Percentiles rank a stretch among this genome's conserved stretches.
phyloP scores from a whole-genome alignment of 371 early-diverging fungal genomes.

The Syncephalis plumigaleata region DNA sequence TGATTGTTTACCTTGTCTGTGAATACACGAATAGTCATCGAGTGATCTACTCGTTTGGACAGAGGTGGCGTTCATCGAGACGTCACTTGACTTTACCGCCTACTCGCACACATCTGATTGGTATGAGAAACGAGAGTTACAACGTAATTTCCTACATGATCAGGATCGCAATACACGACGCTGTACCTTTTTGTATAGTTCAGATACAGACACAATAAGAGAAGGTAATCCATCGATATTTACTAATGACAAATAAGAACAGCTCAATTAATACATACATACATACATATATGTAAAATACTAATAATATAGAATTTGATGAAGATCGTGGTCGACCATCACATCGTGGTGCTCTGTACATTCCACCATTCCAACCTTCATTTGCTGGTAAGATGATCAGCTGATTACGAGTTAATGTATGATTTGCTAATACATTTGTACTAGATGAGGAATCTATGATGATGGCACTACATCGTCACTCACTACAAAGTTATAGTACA shows the following conservation, averaged over 20 bases:
- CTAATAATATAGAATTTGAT: too few relatives aligned
- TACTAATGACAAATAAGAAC: too few relatives aligned
- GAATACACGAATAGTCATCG: conserved; percentile 3
- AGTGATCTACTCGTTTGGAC: conserved; percentile 36
- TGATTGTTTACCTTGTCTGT: too few relatives aligned
- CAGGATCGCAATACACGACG: conserved; percentile 48
- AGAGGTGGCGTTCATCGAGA: conserved; percentile 44
- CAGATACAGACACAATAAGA: conserved; percentile 11
- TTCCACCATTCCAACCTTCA: conserved; percentile 30
- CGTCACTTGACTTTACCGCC: conserved; percentile 36
- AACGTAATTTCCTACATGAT: conserved; percentile 36
- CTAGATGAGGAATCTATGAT: background rate
- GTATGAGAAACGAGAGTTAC: conserved; percentile 25
- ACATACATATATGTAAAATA: too few relatives aligned
- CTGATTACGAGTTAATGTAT: background rate
- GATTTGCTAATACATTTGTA: background rate
- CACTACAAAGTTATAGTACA: too few relatives aligned
- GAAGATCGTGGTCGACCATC: conserved; percentile 10
- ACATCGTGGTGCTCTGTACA: conserved; percentile 39
- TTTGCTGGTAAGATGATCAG: conserved; percentile 12
- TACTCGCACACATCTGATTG: conserved; percentile 39
- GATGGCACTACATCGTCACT: background rate
- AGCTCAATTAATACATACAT: too few relatives aligned
- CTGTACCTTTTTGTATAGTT: conserved; percentile 38
- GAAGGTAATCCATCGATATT: conserved; percentile 2